Evolutionary conservation across 2,329 filamentous ascomycete species (phyloP), one percentile per base, ranked within the genome.

Genomic region (Remersonia thermophila): DNA sequence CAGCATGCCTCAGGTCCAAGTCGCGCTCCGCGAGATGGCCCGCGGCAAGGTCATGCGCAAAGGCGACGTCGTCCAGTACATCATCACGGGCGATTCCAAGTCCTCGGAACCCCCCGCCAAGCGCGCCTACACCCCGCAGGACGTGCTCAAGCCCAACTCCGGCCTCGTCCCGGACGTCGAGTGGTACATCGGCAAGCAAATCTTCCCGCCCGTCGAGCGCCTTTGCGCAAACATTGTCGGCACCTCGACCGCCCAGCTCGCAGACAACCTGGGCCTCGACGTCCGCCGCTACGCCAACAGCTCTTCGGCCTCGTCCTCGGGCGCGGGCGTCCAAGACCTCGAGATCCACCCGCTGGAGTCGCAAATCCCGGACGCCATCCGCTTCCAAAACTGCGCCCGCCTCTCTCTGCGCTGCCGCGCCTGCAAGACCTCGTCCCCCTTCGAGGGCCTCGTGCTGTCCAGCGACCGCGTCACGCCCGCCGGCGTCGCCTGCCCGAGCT

Each of bases 121-220:
- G 61, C 84, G 93, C 47, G 89, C 91, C 3, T 89, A 84, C 56
- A 79, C 82, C 4, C 80, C 84, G 1, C 80, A 86, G 39, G 91
- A 98, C 55, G 77, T 93, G 13, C 65, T 83, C 40, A 93, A 91
- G 53, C 54, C 74, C 12, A 82, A 83, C 47, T 77, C 80, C 1
- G 79, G 67, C 1, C 69, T 98, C 6, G 71, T 80, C 39, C 84
- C 87, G 2, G 91, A 98, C 53, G 73, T 95, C n/a, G 91, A 98
- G 55, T 96, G 87, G 73, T 98, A 98, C 58, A 75, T 98, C 27
- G 81, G 85, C 65, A 98, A 98, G 66, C 91, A 98, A 59, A 95
- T 98, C 40, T 85, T 98, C 61, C 91, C 91, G 9, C 91, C 91
- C 0, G 91, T 98, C 17, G 91, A 98, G 63, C 84, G 91, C 69